Base-by-base conservation (phyloP, 306 rosid genomes). In the Quillaja saponaria region DNA sequence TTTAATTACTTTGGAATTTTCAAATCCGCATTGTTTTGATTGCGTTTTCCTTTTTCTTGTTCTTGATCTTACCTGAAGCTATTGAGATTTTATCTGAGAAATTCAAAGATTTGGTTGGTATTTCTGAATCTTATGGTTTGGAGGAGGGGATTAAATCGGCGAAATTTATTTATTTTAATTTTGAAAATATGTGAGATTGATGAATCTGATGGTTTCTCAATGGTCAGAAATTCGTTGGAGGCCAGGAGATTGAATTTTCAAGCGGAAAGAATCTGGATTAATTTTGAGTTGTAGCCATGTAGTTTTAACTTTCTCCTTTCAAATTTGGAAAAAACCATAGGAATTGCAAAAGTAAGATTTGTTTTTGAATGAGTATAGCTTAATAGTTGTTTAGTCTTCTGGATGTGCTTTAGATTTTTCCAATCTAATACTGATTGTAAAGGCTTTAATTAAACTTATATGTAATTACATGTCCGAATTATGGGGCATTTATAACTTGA, bases 201-300 rank as follows among this genome's bases (percentile, higher is more conserved):
- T 10, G 5, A n/a, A 10, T 8, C 45, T 58, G 52, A 13, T 42
- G 73, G 73, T 76, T 25, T 20, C 7, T 49, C 13, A 49, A 49
- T 49, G 19, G 54, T 7, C 10, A 49, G 54, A 9, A 7, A 7
- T 49, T n/a, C 3, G 31, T 49, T 10, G 6, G 6, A 20, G 34
- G 33, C n/a, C 4, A 18, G 33, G 14, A 9, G 33, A 9, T 49
- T 18, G 54, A 49, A 49, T 31, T 25, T 20, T 49, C 33, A 8
- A 15, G 60, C 38, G n/a, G 40, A 8, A 35, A 3, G 49, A 50
- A 19, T 58, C 52, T 54, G 6, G 59, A 68, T 64, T 51, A 55
- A 60, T 46, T 7, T 61, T 45, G 17, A 41, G 49, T 14, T 34
- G 55, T 21, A 52, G n/a, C 49, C 5, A 42, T 49, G 38, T 14